Conservation (phyloP, 306 rosid genomes). For the Castanopsis chinensis region DNA sequence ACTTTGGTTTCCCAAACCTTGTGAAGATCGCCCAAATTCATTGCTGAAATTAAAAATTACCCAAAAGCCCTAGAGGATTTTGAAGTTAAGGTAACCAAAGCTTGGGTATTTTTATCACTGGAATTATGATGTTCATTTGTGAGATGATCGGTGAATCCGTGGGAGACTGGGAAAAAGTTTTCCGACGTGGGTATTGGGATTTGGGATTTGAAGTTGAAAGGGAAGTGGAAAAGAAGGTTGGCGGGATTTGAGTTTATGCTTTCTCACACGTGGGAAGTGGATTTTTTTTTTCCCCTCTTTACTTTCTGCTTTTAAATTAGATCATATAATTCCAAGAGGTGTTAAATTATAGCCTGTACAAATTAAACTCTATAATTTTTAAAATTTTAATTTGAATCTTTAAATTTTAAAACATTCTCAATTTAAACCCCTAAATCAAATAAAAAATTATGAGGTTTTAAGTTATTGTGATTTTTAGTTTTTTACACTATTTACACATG, state of each 20-base stretch:
- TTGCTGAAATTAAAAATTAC: conserved; percentile 12
- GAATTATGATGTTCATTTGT: background rate
- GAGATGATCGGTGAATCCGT: background rate
- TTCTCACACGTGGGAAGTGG: background rate
- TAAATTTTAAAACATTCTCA: too few relatives aligned
- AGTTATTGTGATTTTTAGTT: too few relatives aligned
- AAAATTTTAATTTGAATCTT: too few relatives aligned
- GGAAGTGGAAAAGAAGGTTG: background rate
- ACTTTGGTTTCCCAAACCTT: conserved; percentile 88
- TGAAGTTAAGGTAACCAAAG: background rate
- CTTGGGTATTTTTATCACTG: background rate
- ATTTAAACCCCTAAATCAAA: too few relatives aligned
- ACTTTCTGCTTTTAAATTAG: background rate
- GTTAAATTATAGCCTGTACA: too few relatives aligned
- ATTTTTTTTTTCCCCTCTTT: background rate
- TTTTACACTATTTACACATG: too few relatives aligned
- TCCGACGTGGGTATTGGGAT: background rate
- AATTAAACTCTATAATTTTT: too few relatives aligned
- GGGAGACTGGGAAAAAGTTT: background rate
- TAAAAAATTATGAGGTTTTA: too few relatives aligned
- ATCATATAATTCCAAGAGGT: too few relatives aligned
- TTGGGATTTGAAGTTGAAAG: background rate
- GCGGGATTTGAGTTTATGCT: conserved; percentile 17
- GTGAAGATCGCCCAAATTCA: conserved; percentile 70
- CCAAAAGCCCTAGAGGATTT: background rate